Evolutionary conservation across 2,329 filamentous ascomycete genomes (phyloP).

Genomic region (Fusarium incarnatum): DNA sequence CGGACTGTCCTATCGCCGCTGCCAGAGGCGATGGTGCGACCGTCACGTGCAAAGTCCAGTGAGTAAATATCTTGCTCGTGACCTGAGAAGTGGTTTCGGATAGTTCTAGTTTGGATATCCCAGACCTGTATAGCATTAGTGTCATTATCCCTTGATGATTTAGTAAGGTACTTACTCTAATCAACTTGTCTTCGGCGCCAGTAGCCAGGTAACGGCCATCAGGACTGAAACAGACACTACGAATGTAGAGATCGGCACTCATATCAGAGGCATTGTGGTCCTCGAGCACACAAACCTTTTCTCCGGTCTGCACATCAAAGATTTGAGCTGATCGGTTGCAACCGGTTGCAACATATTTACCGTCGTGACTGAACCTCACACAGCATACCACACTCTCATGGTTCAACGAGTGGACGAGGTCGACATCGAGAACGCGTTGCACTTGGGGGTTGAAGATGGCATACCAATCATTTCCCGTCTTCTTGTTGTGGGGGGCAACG

Average conservation of each 20-base stretch:
- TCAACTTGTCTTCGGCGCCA: slow-evolving; percentile 96
- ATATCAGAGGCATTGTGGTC: slow-evolving; percentile 84
- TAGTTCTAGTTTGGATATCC: slow-evolving; percentile 87
- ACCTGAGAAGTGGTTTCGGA: slow-evolving; percentile 93
- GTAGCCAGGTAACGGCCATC: slow-evolving; percentile 95
- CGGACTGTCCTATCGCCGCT: slow-evolving; percentile 95
- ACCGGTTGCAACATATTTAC: slow-evolving; percentile 94
- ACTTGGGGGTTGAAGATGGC: slow-evolving; percentile 96
- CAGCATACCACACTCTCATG: slow-evolving; percentile 99
- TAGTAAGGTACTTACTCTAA: slow-evolving; percentile 73
- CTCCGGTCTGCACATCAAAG: slow-evolving; percentile 88
- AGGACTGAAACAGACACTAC: slow-evolving; percentile 98
- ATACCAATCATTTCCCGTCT: slow-evolving; percentile 92
- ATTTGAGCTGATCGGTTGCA: slow-evolving; percentile 99
- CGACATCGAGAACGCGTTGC: slow-evolving; percentile 89
- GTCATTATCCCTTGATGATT: background rate
- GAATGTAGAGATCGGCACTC: slow-evolving; percentile 93
- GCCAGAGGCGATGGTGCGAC: slow-evolving; percentile 93
- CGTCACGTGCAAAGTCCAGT: slow-evolving; percentile 92
- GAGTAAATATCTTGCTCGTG: slow-evolving; percentile 99
- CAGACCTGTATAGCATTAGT: slow-evolving; percentile 75
- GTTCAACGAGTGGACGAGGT: slow-evolving; percentile 89
- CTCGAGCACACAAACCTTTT: slow-evolving; percentile 89
- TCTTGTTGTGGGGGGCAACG: slow-evolving; percentile 87
- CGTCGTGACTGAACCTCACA: slow-evolving; percentile 95